phyloP scores from a whole-genome alignment of 352 stramenopile species.

The Phytophthora pini region DNA sequence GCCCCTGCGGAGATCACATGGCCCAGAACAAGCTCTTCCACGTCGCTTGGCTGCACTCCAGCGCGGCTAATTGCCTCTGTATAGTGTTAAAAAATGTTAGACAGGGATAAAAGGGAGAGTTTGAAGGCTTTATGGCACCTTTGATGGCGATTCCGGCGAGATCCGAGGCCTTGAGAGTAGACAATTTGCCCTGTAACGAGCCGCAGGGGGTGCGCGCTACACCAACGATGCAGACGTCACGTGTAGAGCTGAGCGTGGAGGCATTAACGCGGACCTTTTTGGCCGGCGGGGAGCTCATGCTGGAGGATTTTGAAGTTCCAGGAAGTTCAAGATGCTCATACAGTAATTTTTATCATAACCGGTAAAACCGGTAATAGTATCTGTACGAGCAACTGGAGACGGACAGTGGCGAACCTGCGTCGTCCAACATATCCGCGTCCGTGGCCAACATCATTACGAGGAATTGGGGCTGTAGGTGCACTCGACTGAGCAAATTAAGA shows the following conservation, averaged over 20 bases:
- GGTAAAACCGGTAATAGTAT: too few species aligned
- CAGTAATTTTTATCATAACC: too few species aligned
- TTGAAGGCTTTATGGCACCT: conserved; percentile 30
- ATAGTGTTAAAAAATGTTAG: conserved; percentile 2
- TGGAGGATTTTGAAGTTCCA: background rate
- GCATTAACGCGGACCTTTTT: conserved; percentile 24
- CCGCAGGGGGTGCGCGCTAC: conserved; percentile 95
- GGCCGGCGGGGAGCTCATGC: conserved; percentile 27
- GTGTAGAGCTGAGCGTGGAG: conserved; percentile 8
- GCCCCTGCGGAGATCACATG: conserved; percentile 95
- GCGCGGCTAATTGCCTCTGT: conserved; percentile 56
- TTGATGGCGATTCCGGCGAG: conserved; percentile 89
- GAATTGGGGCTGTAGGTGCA: too few species aligned
- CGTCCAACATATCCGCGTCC: too few species aligned
- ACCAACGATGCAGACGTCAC: conserved; percentile 93
- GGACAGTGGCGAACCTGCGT: too few species aligned
- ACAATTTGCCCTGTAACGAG: conserved; percentile 91
- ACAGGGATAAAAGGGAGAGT: background rate
- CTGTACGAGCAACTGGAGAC: too few species aligned
- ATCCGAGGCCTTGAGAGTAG: conserved; percentile 86
- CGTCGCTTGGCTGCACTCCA: conserved; percentile 51
- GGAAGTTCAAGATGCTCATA: too few species aligned
- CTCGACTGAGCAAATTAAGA: too few species aligned
- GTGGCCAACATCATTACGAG: too few species aligned
- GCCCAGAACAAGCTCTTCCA: conserved; percentile 95